A percentile compares a stretch with the other conserved stretches of the same genome.
phyloP scores from a whole-genome alignment of 1,284 basidiomycete species.

The Moniliella sp. region DNA sequence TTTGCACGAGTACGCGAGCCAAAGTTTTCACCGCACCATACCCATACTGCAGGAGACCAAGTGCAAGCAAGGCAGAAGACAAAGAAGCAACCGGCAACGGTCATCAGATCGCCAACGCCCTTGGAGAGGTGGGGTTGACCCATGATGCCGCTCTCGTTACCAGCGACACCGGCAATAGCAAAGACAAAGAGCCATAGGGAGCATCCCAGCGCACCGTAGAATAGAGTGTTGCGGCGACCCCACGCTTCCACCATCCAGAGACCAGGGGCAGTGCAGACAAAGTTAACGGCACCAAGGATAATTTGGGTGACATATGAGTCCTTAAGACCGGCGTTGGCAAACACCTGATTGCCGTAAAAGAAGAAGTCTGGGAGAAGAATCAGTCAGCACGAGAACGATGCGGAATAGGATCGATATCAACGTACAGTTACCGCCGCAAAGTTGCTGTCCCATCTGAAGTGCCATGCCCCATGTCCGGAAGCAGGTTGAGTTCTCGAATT shows the following conservation, averaged over 20 bases:
- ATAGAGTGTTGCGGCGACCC: slow-evolving; percentile 42
- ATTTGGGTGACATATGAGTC: slow-evolving; percentile 46
- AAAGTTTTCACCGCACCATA: slow-evolving; percentile 44
- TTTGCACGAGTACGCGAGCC: slow-evolving; percentile 52
- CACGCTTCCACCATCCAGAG: slow-evolving; percentile 43
- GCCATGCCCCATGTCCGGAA: slow-evolving; percentile 37
- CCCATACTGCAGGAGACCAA: slow-evolving; percentile 39
- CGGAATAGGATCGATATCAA: no score
- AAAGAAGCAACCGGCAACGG: slow-evolving; percentile 53
- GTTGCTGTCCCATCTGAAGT: slow-evolving; percentile 52
- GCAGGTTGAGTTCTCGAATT: slow-evolving; percentile 14
- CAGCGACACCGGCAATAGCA: no score
- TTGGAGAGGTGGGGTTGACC: no score
- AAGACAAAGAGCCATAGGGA: slow-evolving; percentile 55
- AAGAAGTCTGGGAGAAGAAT: slow-evolving; percentile 28
- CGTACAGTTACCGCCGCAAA: slow-evolving; percentile 44
- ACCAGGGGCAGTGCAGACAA: slow-evolving; percentile 42
- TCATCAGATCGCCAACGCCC: slow-evolving; percentile 49
- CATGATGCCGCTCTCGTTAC: no score
- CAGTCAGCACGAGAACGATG: slow-evolving; percentile 15
- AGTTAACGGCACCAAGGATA: slow-evolving; percentile 43
- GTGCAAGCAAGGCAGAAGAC: slow-evolving; percentile 56
- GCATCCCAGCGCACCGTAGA: slow-evolving; percentile 42
- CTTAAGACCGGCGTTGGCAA: slow-evolving; percentile 46
- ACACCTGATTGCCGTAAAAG: slow-evolving; percentile 52